Percentiles rank a stretch among this genome's conserved stretches.
Conservation (phyloP, 371 early-diverging fungal genomes). For the Circinella minor region DNA sequence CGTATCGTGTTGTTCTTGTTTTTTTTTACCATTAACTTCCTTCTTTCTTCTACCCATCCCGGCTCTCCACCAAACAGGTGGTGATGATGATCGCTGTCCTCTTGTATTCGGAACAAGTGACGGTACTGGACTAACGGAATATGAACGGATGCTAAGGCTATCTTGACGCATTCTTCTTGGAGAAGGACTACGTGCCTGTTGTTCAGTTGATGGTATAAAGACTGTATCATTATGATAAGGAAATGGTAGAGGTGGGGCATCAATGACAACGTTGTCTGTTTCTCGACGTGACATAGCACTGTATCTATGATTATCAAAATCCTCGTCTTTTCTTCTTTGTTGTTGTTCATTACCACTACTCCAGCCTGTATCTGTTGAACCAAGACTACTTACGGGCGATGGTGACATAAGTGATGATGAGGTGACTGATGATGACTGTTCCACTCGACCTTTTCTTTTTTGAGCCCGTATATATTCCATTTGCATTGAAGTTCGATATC, state of each 20-base stretch:
- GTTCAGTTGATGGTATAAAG: constrained; percentile 41
- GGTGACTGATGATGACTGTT: background rate
- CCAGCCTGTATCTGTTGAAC: background rate
- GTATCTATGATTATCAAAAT: background rate
- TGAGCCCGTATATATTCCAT: background rate
- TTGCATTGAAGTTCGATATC: background rate
- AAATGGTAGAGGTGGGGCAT: constrained; percentile 31
- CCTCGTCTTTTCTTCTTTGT: background rate
- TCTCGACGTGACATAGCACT: background rate
- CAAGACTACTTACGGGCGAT: background rate
- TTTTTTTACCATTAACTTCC: too few relatives aligned
- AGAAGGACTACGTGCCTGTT: background rate
- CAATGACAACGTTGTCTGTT: constrained; percentile 16
- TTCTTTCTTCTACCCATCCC: too few relatives aligned
- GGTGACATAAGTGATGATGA: background rate
- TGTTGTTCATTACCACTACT: background rate
- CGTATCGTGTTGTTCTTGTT: too few relatives aligned
- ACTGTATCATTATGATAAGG: constrained; percentile 51
- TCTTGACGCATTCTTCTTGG: too few relatives aligned
- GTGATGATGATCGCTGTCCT: too few relatives aligned
- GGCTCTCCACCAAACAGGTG: too few relatives aligned
- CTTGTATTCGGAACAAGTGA: too few relatives aligned
- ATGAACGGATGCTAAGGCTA: too few relatives aligned
- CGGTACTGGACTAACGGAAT: too few relatives aligned
- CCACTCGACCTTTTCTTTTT: background rate